A percentile compares a stretch with the other conserved stretches of the same genome.
Evolutionary conservation across 306 rosid genomes (phyloP).

Genomic region (Lagenaria siceraria): DNA sequence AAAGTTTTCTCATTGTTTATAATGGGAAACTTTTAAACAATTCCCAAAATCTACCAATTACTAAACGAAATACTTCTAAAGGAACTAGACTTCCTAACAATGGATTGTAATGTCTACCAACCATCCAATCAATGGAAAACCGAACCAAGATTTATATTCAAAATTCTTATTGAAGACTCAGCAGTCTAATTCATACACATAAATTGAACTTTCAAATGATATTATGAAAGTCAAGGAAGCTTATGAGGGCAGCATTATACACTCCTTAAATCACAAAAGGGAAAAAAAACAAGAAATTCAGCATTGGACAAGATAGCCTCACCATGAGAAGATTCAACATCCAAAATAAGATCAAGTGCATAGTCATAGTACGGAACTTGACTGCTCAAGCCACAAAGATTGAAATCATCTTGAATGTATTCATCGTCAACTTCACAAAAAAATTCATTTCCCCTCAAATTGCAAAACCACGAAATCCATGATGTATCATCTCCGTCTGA

Average conservation of each 20-base stretch:
- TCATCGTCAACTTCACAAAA: constrained; percentile 98
- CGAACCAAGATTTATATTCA: not conserved
- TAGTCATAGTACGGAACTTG: constrained; percentile 98
- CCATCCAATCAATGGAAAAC: not conserved
- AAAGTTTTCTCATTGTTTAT: not conserved
- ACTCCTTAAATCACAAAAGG: not conserved
- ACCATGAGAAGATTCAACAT: constrained; percentile 97
- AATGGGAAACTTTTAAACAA: not conserved
- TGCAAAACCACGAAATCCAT: constrained; percentile 99
- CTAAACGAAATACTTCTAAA: not conserved
- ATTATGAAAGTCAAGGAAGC: not conserved
- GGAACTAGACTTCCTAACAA: not conserved
- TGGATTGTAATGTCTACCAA: not conserved
- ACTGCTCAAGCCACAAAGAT: constrained; percentile 94
- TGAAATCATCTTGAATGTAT: constrained; percentile 90
- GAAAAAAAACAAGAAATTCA: not conserved
- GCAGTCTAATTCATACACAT: not conserved
- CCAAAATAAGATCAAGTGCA: constrained; percentile 94
- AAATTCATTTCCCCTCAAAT: constrained; percentile 91
- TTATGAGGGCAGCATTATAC: not conserved
- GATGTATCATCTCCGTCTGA: constrained; percentile 96
- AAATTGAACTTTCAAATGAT: not conserved
- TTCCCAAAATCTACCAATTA: not conserved
- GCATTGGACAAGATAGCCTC: constrained; percentile 7
- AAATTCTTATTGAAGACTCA: not conserved